These are phyloP conservation scores for Ilyonectria destructans DNA, from an alignment of 2,329 filamentous ascomycete genomes.

Conservation along the genomic window DNA sequence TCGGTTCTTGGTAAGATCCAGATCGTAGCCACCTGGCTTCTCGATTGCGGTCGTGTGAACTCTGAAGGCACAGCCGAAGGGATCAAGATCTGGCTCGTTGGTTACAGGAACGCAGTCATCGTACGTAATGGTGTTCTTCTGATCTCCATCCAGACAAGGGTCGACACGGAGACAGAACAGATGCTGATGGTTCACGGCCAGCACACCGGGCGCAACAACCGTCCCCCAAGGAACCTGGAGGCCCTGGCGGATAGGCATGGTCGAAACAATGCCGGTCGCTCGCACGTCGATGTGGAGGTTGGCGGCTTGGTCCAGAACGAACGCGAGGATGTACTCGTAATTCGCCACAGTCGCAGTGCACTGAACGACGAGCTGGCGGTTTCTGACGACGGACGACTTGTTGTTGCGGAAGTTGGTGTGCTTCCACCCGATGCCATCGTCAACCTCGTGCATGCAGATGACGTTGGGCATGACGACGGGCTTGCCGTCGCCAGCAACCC, in stretches of 20 bases:
- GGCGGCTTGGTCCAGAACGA: conserved; percentile 67
- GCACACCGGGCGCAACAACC: conserved; percentile 70
- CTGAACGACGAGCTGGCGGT: conserved; percentile 70
- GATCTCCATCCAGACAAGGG: conserved; percentile 72
- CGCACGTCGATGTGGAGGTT: conserved; percentile 48
- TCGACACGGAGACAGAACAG: conserved; percentile 75
- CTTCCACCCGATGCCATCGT: conserved; percentile 71
- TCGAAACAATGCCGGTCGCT: conserved; percentile 59
- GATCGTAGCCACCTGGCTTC: conserved; percentile 61
- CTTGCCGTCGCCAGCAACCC: conserved; percentile 62
- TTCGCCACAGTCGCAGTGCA: conserved; percentile 74
- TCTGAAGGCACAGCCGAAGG: conserved; percentile 63
- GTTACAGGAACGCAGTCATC: conserved; percentile 30
- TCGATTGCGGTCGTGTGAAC: conserved; percentile 61
- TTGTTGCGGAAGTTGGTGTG: conserved; percentile 72
- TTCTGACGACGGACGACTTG: conserved; percentile 67
- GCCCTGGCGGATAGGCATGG: conserved; percentile 65
- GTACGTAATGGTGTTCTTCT: conserved; percentile 55
- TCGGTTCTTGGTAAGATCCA: conserved; percentile 64
- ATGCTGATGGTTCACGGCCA: conserved; percentile 78
- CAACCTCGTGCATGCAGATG: conserved; percentile 53
- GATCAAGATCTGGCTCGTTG: conserved; percentile 61
- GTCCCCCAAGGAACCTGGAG: conserved; percentile 69
- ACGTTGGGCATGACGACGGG: conserved; percentile 76
- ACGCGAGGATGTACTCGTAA: conserved; percentile 67